Evolutionary conservation across 495 filamentous ascomycete species (phyloP), one percentile per base, ranked within the genome.

Genomic region (Penicillium desertorum): DNA sequence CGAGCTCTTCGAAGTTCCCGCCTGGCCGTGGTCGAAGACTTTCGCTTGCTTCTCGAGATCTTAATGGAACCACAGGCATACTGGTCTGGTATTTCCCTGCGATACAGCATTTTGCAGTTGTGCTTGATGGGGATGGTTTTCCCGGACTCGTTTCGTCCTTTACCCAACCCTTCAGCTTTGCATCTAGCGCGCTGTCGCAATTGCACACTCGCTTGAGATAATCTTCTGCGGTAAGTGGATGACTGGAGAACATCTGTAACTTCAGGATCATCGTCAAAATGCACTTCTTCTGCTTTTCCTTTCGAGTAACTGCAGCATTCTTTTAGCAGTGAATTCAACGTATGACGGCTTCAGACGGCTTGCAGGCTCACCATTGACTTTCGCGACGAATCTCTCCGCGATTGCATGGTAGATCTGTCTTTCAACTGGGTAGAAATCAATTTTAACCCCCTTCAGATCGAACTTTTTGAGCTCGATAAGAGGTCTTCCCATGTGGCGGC

Each of bases 241-340:
- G 45, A 2, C 45, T 46, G 25, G 45, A 2, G 16, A 46, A 46
- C 45, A 46, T 46, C 16, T 46, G 45, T 3, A 46, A 4, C 25
- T 46, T 46, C 5, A 46, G 16, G 16, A 46, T 46, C 44, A 46
- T 46, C 2, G 44, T 46, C 14, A 46, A 29, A 25, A 46, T 46
- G 6, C 44, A 46, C 7, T 46, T 46, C 14, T 5, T 46, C 16
- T 46, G 44, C 6, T 9, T 17, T n/a, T 29, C 4, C 4, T 3
- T n/a, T 16, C 29, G 3, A n/a, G 44, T 46, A 4, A 5, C 44
- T 46, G 5, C 4, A 4, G 0, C 12, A 29, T n/a, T 29, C 5
- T 7, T 45, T 27, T 17, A 29, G 20, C 5, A 14, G 11, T 1
- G 5, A 12, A 20, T 8, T 7, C 11, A 45, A 11, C 27, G 2